phyloP scores from a whole-genome alignment of 2,329 filamentous ascomycete species.

The Fusarium papillatum region DNA sequence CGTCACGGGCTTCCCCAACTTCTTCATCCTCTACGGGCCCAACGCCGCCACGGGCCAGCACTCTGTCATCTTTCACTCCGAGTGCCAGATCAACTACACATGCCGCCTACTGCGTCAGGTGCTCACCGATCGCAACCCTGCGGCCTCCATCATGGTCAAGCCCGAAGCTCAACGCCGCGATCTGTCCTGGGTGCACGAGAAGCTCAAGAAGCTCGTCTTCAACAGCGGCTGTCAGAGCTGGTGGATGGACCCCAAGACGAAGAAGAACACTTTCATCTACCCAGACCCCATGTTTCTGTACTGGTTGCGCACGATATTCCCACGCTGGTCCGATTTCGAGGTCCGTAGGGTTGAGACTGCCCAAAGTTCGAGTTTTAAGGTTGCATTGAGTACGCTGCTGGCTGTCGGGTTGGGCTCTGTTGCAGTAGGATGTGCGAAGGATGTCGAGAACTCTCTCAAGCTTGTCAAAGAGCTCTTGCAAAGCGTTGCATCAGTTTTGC shows the following conservation, averaged over 20 bases:
- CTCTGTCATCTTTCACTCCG: not conserved
- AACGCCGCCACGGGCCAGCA: not conserved
- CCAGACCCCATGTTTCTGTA: not conserved
- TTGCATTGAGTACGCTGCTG: not conserved
- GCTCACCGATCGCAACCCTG: not conserved
- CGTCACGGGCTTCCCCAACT: not conserved
- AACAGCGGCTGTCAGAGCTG: not conserved
- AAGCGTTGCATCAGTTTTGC: not conserved
- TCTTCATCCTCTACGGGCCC: not conserved
- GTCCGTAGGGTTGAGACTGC: not conserved
- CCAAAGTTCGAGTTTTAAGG: not conserved
- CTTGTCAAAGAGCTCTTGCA: not conserved
- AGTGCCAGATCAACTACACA: not conserved
- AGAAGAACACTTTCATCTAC: not conserved
- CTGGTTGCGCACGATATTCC: not conserved
- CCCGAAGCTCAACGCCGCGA: not conserved
- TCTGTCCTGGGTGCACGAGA: not conserved
- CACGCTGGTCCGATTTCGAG: not conserved
- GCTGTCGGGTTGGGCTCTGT: not conserved
- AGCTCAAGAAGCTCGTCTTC: not conserved
- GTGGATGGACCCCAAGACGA: not conserved
- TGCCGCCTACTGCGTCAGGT: not conserved
- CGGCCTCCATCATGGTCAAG: not conserved
- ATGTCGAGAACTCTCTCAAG: not conserved
- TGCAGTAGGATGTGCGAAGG: not conserved